Percentiles rank a stretch among this genome's conserved stretches.
These are phyloP conservation scores for Ambrosia artemisiifolia DNA, from an alignment of 129 eudicot species.

Conservation along the genomic window DNA sequence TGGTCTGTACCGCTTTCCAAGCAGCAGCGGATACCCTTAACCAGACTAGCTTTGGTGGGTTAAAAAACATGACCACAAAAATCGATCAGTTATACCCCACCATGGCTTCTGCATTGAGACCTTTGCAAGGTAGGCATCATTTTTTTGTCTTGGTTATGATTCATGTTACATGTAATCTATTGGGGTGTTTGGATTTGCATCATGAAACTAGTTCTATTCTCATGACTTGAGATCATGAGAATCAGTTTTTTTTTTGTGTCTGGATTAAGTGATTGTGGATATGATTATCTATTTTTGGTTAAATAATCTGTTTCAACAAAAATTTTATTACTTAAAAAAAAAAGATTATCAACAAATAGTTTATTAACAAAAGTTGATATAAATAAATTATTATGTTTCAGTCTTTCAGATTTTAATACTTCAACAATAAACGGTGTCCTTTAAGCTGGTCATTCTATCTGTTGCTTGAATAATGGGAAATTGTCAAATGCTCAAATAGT, in stretches of 20 bases:
- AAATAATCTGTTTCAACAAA: not conserved
- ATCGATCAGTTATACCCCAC: conserved; percentile 67
- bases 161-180: conserved; percentile 1
- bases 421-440: not conserved
- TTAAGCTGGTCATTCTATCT: conserved; percentile 8
- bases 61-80: conserved; percentile 64
- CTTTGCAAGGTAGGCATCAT: conserved; percentile 54
- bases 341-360: not conserved
- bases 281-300: not conserved
- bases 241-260: not conserved
- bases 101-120: conserved; percentile 57
- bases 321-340: not conserved
- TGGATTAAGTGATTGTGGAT: not conserved
- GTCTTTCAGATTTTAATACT: too few relatives aligned
- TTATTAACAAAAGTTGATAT: not conserved
- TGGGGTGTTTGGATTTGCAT: not conserved
- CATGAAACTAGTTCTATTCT: not conserved
- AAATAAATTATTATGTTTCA: not conserved
- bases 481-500: conserved; percentile 6
- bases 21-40: conserved; percentile 84
- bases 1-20: conserved; percentile 84
- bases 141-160: conserved; percentile 4
- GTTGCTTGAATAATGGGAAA: not conserved
- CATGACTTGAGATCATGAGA: not conserved
- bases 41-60: conserved; percentile 62